These are phyloP conservation scores for Priceomyces melissophilus DNA, from an alignment of 805 yeast genomes.

Conservation along the genomic window DNA sequence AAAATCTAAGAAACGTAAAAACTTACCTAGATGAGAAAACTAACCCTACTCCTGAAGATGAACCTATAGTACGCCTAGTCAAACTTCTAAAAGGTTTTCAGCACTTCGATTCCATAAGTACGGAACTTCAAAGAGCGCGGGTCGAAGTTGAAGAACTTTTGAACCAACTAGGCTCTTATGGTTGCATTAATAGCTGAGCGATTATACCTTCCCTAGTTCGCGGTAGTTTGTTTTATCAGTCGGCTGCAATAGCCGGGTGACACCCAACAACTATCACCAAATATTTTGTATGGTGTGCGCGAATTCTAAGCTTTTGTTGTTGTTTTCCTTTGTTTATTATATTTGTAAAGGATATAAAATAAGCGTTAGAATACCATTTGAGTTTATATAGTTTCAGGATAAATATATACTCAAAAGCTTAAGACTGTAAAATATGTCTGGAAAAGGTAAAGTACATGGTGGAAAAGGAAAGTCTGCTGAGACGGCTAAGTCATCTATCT, in stretches of 20 bases:
- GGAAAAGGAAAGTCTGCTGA: conserved; percentile 92
- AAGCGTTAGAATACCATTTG: neutral
- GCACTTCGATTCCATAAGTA: conserved; percentile 65
- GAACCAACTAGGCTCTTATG: conserved; percentile 33
- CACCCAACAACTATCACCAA: conserved; percentile 3
- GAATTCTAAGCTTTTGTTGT: conserved; percentile 1
- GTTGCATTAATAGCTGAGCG: conserved; percentile 28
- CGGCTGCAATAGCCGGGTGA: conserved; percentile 5
- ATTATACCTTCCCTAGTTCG: too few species aligned
- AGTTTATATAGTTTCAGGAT: conserved; percentile 2
- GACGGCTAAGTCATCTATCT: conserved; percentile 66
- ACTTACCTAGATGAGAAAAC: too few species aligned
- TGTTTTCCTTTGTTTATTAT: conserved; percentile 6
- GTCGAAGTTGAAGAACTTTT: conserved; percentile 51
- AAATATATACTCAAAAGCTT: neutral
- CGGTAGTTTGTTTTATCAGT: neutral
- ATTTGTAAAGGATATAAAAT: conserved; percentile 2
- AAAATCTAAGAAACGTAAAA: too few species aligned
- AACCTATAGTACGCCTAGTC: conserved; percentile 35
- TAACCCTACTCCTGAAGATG: conserved; percentile 5
- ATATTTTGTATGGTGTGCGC: conserved; percentile 2
- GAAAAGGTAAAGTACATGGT: conserved; percentile 87
- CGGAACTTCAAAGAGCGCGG: conserved; percentile 57
- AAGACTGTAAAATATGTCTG: conserved; percentile 55
- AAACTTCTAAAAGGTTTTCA: conserved; percentile 50